Evolutionary conservation across 1,284 basidiomycete genomes (phyloP).

Genomic region (Malassezia sympodialis): DNA sequence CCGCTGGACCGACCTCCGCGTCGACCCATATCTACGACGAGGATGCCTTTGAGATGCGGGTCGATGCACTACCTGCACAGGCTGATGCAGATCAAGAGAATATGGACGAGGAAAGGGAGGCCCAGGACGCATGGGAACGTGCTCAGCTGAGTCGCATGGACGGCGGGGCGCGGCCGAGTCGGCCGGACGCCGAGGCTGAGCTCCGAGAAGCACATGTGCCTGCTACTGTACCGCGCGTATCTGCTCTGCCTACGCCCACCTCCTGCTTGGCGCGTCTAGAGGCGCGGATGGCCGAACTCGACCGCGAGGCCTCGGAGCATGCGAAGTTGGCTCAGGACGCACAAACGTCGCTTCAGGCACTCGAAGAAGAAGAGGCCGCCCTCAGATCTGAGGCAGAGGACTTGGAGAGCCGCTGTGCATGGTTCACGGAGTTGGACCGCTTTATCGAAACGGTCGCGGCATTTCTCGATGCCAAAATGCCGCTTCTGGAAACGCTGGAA

Average conservation of each 20-base stretch:
- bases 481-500: slow-evolving; percentile 29
- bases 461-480: slow-evolving; percentile 35
- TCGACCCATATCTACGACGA: slow-evolving; percentile 11
- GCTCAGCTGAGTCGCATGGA: slow-evolving; percentile 30
- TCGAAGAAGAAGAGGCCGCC: slow-evolving; percentile 24
- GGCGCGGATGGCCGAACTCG: slow-evolving; percentile 18
- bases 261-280: slow-evolving; percentile 27
- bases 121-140: slow-evolving; percentile 47
- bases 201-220: slow-evolving; percentile 17
- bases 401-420: slow-evolving; percentile 29
- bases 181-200: neutral
- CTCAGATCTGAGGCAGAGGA: slow-evolving; percentile 26
- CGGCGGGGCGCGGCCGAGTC: neutral
- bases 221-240: slow-evolving; percentile 24
- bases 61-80: neutral
- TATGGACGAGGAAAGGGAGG: slow-evolving; percentile 60
- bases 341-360: slow-evolving; percentile 10
- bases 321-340: slow-evolving; percentile 17
- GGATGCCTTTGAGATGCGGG: slow-evolving; percentile 4
- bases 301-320: slow-evolving; percentile 21
- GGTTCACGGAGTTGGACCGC: slow-evolving; percentile 36
- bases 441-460: slow-evolving; percentile 31
- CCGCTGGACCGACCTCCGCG: neutral
- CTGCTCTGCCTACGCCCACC: slow-evolving; percentile 27
- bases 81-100: slow-evolving; percentile 51